Base-by-base conservation (phyloP, 495 filamentous ascomycete species). In the Massariosphaeria phaeospora region DNA sequence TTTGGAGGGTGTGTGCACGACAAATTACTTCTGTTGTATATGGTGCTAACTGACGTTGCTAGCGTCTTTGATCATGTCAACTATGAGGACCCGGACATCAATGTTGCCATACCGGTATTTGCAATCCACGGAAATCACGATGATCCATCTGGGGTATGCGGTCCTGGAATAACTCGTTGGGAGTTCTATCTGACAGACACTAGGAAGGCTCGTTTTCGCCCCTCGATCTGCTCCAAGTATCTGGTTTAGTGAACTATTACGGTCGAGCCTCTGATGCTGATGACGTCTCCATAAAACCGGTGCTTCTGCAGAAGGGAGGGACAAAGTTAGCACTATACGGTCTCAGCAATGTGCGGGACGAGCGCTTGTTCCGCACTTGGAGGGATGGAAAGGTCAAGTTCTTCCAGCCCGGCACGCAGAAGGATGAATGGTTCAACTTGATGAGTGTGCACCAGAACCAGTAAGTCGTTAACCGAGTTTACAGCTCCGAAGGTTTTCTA, bases 51-150 rank as follows among this genome's bases (percentile, higher is more conserved):
- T n/a, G n/a, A n/a, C n/a, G n/a, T n/a, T n/a, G 9, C 8, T 46
- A 81, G 83, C 0, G 83, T 87, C 0, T 89, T 94, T 64, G 84
- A 88, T 35, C 85, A 95, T 69, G 91, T 95, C 66, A 99, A 99
- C 69, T 99, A 97, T 65, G 88, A 96, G 66, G 93, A 99, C 62
- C 81, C 90, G 20, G 90, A 99, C 66, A 96, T 99, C 65, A 99
- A 99, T 61, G 83, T 99, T 55, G 89, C 90, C 11, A 96, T 96
- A 39, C 93, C 93, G 0, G 89, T 99, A 29, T 99, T 99, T 66
- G 95, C 90, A 1, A 99, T 99, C 43, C 93, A 99, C 64, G 93
- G 93, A 25, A 99, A 99, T 66, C 93, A 99, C 72, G 93, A 99
- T 65, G 93, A 99, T 69, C 93, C 93, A 0, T 89, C 88, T 36